Evolutionary conservation across 495 filamentous ascomycete species (phyloP), one percentile per base, ranked within the genome.

Genomic region (Cryomyces minteri): DNA sequence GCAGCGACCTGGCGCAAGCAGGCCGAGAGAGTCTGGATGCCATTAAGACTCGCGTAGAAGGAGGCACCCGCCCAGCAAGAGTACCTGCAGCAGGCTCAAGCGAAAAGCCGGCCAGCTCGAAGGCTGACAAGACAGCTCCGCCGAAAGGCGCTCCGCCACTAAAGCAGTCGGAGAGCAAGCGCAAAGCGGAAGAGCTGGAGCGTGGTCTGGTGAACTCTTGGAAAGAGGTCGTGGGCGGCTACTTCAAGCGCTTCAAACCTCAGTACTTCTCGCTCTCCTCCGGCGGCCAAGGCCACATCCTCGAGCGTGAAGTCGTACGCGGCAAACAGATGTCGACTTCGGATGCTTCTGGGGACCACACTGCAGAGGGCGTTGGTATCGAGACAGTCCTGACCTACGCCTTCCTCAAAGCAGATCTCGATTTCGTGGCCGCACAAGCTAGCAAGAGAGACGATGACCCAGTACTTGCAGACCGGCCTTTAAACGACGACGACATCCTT

Each of bases 181-280:
- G 54, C 8, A 72, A 69, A 40, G 72, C 73, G 4, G 55, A 71
- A 42, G 64, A 76, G 30, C 61, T 92, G 30, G 77, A 94, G 58
- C 64, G 60, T 40, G 63, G 65, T 8, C 71, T 98, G 9, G 66
- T 95, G 4, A 60, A 69, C n/a, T 73, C 73, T 37, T 98, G 92
- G 80, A 79, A 74, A 54, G 72, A 73, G 41, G 77, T 83, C 2
- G 81, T 96, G 9, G 90, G 92, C 31, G 90, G 90, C 31, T 98
- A 98, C 61, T 98, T 94, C 58, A 76, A 77, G 37, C 72, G 90
- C 39, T 96, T 96, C 64, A 74, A 75, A 49, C 87, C 90, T 8
- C 53, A 75, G 8, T 71, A 75, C 44, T 82, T 85, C 56, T 63
- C 63, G 30, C 33, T 50, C 39, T 45, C 48, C 11, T 49, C 55